phyloP scores from a whole-genome alignment of 2,329 filamentous ascomycete genomes.

The Calonectria honghensis region DNA sequence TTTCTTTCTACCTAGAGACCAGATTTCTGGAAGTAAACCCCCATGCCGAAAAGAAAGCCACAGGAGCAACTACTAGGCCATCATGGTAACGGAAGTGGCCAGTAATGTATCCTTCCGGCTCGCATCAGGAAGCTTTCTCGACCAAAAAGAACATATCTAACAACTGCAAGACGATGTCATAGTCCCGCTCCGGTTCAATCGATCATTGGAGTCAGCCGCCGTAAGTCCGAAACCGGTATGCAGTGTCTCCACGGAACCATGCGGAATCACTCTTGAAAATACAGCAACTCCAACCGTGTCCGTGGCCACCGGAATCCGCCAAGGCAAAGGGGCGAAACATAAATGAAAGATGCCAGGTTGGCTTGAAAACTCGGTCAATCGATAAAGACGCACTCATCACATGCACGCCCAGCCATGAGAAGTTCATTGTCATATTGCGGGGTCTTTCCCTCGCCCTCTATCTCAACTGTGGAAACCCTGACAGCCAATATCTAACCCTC shows the following conservation, averaged over 20 bases:
- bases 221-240: neutral
- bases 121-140: too few relatives aligned
- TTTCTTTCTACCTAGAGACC: neutral
- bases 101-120: neutral
- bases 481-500: conserved; percentile 52
- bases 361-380: neutral
- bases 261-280: too few relatives aligned
- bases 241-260: neutral
- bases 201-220: neutral
- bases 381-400: neutral
- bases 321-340: neutral
- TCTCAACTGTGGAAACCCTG: conserved; percentile 46
- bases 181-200: neutral
- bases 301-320: neutral
- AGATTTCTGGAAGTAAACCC: neutral
- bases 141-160: neutral
- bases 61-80: neutral
- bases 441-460: conserved; percentile 43
- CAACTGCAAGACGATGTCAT: neutral
- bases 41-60: neutral
- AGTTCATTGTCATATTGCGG: conserved; percentile 39
- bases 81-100: neutral
- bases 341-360: neutral
- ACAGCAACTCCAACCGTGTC: too few relatives aligned
- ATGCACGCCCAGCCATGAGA: conserved; percentile 1